Conservation (phyloP, 768 basidiomycete species). For the Amylocystis lapponica region DNA sequence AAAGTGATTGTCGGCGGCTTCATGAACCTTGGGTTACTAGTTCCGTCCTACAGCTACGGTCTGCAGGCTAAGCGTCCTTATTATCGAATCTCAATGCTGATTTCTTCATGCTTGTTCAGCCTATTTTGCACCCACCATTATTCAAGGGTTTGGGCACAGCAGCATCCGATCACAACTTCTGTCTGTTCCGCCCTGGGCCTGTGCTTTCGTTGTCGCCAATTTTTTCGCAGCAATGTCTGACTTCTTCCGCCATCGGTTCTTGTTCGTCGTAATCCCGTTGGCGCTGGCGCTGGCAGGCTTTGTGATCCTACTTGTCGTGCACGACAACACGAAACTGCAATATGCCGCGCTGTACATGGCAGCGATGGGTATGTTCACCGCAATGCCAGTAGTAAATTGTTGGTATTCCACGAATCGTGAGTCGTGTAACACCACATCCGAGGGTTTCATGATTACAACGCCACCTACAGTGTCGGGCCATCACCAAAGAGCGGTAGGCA, state of each 20-base stretch:
- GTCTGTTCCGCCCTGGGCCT: conserved; percentile 23
- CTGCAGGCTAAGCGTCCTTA: background rate
- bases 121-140: conserved; percentile 16
- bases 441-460: background rate
- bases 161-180: conserved; percentile 18
- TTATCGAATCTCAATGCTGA: background rate
- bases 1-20: conserved; percentile 12
- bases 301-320: conserved; percentile 10
- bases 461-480: conserved; percentile 13
- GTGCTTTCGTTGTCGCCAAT: conserved; percentile 15
- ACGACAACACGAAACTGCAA: conserved; percentile 11
- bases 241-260: conserved; percentile 10
- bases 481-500: conserved; percentile 11
- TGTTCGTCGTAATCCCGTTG: conserved; percentile 14
- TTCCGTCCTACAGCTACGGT: conserved; percentile 12
- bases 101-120: conserved; percentile 2
- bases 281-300: conserved; percentile 14
- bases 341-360: conserved; percentile 18
- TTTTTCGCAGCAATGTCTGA: conserved; percentile 13
- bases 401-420: conserved; percentile 19
- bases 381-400: conserved; percentile 18
- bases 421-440: conserved; percentile 1
- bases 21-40: conserved; percentile 15
- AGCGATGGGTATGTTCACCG: conserved; percentile 12
- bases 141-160: conserved; percentile 11